phyloP scores from a whole-genome alignment of 2,329 filamentous ascomycete species.

The Aspergillus ochraceoroseus region DNA sequence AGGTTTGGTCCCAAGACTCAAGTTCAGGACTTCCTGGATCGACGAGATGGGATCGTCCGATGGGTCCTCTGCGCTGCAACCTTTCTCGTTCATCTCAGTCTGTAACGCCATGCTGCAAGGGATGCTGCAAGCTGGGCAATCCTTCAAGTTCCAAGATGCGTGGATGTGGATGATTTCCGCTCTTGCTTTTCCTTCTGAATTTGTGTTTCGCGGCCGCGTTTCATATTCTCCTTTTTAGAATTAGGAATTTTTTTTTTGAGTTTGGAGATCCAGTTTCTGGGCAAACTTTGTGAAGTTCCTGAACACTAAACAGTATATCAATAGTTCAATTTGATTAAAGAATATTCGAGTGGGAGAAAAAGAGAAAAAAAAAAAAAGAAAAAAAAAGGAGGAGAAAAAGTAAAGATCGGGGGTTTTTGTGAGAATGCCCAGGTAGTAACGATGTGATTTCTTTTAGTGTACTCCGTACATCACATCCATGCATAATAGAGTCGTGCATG shows the following conservation, averaged over 20 bases:
- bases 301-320: constrained; percentile 4
- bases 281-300: not conserved
- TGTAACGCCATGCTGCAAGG: constrained; percentile 21
- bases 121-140: constrained; percentile 14
- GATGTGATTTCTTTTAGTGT: constrained; percentile 13
- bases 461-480: constrained; percentile 8
- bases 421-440: constrained; percentile 4
- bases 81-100: constrained; percentile 10
- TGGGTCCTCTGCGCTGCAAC: constrained; percentile 7
- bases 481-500: too few relatives aligned
- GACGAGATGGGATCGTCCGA: constrained; percentile 12
- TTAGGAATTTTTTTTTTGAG: not conserved
- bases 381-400: not conserved
- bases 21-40: constrained; percentile 15
- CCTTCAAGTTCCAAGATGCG: constrained; percentile 1
- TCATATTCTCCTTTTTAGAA: not conserved
- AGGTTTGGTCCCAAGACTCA: constrained; percentile 2
- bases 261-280: not conserved
- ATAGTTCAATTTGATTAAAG: constrained; percentile 4
- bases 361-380: not conserved
- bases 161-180: not conserved
- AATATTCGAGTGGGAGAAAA: constrained; percentile 3
- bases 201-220: not conserved
- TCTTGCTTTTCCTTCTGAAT: constrained; percentile 1
- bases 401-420: not conserved